These are phyloP conservation scores for Pyracantha coccinea DNA, from an alignment of 331 rosid species.

Conservation along the genomic window DNA sequence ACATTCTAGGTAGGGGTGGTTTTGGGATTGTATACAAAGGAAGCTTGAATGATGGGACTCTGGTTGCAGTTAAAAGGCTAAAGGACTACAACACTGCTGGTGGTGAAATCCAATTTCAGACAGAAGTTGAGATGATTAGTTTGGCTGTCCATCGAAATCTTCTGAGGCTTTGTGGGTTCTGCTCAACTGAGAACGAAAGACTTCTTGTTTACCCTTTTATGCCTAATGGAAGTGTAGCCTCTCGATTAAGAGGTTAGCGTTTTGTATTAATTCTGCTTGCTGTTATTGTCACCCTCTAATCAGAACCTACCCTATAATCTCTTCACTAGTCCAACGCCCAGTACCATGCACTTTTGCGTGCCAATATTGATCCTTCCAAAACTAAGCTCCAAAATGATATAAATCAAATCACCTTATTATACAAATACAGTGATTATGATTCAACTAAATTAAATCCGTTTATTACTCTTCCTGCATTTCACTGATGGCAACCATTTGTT, in stretches of 20 bases:
- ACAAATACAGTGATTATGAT: too few species aligned
- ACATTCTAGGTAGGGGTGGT: conserved; percentile 93
- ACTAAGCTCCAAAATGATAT: background rate
- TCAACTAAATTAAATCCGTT: background rate
- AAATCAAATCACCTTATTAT: background rate
- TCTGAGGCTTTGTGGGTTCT: conserved; percentile 83
- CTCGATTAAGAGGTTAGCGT: conserved; percentile 79
- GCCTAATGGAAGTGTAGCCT: conserved; percentile 96
- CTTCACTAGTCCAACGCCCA: background rate
- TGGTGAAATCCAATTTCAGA: conserved; percentile 97
- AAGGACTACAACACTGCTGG: conserved; percentile 90
- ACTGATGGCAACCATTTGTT: background rate
- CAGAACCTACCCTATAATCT: background rate
- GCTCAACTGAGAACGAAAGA: conserved; percentile 88
- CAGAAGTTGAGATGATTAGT: conserved; percentile 98
- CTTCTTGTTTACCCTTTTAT: conserved; percentile 94
- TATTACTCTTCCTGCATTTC: background rate
- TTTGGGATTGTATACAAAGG: conserved; percentile 98
- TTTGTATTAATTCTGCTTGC: background rate
- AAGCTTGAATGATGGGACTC: conserved; percentile 60
- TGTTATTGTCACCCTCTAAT: background rate
- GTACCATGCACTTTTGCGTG: too few species aligned
- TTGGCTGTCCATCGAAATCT: conserved; percentile 95
- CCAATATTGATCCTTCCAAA: background rate
- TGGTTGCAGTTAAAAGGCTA: conserved; percentile 92